These are phyloP conservation scores for Protomyces arabidopsidicola DNA, from an alignment of 1,139 yeast genomes.

Conservation along the genomic window DNA sequence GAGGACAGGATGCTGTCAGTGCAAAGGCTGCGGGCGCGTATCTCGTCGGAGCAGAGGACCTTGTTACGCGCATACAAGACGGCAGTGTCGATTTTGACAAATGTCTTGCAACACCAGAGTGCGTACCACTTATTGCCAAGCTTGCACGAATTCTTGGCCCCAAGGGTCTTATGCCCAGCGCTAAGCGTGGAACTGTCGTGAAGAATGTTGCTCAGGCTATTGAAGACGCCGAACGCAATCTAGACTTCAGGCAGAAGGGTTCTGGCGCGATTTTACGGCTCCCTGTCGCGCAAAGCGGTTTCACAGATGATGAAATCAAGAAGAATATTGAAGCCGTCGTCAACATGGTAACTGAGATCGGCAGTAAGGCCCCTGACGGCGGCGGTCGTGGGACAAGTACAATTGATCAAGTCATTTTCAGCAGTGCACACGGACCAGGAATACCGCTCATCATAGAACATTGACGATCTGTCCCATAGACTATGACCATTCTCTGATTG, in stretches of 20 bases:
- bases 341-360: slow-evolving; percentile 45
- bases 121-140: slow-evolving; percentile 55
- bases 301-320: slow-evolving; percentile 70
- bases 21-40: slow-evolving; percentile 29
- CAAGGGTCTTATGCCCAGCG: slow-evolving; percentile 80
- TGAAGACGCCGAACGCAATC: slow-evolving; percentile 47
- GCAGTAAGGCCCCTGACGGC: slow-evolving; percentile 43
- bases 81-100: slow-evolving; percentile 67
- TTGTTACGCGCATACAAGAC: slow-evolving; percentile 43
- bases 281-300: slow-evolving; percentile 44
- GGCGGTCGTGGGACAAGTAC: slow-evolving; percentile 65
- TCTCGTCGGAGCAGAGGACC: slow-evolving; percentile 30
- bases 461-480: not conserved
- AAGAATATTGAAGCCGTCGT: slow-evolving; percentile 67
- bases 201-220: slow-evolving; percentile 51
- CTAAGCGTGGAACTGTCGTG: slow-evolving; percentile 81
- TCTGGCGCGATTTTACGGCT: slow-evolving; percentile 35
- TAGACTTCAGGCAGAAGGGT: slow-evolving; percentile 63
- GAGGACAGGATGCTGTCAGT: slow-evolving; percentile 24
- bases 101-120: slow-evolving; percentile 81
- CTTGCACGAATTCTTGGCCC: slow-evolving; percentile 83
- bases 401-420: slow-evolving; percentile 63
- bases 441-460: slow-evolving; percentile 38
- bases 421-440: slow-evolving; percentile 78
- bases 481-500: slow-evolving; percentile 12